phyloP scores from a whole-genome alignment of 2,329 filamentous ascomycete species.

The Aspergillus tubingensis region DNA sequence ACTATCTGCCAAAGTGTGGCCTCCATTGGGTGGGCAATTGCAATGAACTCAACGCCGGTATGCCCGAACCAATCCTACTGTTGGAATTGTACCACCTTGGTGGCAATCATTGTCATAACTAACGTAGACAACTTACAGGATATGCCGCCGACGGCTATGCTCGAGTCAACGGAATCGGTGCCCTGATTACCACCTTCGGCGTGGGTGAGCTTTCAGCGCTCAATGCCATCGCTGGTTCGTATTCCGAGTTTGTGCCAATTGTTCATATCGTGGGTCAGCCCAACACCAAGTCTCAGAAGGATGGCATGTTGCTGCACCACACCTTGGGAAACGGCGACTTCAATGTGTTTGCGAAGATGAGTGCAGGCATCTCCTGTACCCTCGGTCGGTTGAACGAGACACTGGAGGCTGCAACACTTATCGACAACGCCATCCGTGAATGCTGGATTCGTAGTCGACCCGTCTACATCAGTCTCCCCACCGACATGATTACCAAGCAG shows the following conservation, averaged over 20 bases:
- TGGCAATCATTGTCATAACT: neutral
- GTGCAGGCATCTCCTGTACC: conserved; percentile 67
- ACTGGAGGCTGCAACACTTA: conserved; percentile 69
- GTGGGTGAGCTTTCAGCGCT: conserved; percentile 68
- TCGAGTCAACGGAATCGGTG: conserved; percentile 68
- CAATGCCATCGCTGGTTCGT: conserved; percentile 74
- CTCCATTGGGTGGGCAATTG: conserved; percentile 63
- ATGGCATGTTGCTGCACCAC: conserved; percentile 59
- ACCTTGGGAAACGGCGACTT: conserved; percentile 77
- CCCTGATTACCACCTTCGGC: conserved; percentile 73
- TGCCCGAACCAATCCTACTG: neutral
- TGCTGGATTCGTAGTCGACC: conserved; percentile 75
- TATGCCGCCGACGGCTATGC: conserved; percentile 82
- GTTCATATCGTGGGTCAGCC: conserved; percentile 63
- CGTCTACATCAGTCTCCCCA: conserved; percentile 81
- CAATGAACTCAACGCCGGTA: conserved; percentile 63
- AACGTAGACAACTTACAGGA: conserved; percentile 39
- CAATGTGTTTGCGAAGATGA: conserved; percentile 81
- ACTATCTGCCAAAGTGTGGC: conserved; percentile 57
- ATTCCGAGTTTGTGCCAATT: conserved; percentile 71
- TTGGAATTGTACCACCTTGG: neutral
- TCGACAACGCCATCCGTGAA: conserved; percentile 74
- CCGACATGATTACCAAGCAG: conserved; percentile 76
- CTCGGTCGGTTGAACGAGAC: conserved; percentile 71
- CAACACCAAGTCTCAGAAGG: conserved; percentile 49